Evolutionary conservation across 805 yeast species (phyloP).

Genomic region (Schizosaccharomyces octosporus): DNA sequence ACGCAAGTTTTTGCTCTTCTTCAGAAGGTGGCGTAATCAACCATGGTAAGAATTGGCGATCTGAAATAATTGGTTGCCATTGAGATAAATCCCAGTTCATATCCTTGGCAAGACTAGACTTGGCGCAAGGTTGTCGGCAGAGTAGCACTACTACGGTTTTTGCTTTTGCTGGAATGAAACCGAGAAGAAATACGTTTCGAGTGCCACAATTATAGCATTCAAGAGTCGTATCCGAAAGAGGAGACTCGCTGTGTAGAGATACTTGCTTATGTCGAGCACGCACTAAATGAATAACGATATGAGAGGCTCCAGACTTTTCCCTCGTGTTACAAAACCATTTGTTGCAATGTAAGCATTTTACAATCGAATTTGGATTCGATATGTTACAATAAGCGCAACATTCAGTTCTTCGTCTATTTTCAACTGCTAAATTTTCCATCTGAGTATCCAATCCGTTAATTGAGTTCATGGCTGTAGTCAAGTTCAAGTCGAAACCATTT

Average conservation of each 20-base stretch:
- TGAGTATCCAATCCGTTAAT: background rate
- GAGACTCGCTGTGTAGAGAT: conserved; percentile 52
- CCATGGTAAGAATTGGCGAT: conserved; percentile 60
- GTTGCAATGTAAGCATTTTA: conserved; percentile 49
- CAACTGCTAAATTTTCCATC: background rate
- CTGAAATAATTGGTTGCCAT: conserved; percentile 72
- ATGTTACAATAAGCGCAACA: background rate
- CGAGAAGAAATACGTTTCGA: conserved; percentile 53
- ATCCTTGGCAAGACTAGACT: conserved; percentile 29
- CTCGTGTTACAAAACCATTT: conserved; percentile 80
- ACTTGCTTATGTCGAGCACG: conserved; percentile 52
- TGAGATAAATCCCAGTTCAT: conserved; percentile 65
- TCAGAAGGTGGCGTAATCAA: conserved; percentile 47
- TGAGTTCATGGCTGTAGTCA: background rate
- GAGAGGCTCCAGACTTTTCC: conserved; percentile 36
- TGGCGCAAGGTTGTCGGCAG: conserved; percentile 62
- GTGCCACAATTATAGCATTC: conserved; percentile 85
- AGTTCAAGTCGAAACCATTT: background rate
- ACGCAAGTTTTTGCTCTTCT: conserved; percentile 32
- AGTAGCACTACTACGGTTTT: conserved; percentile 68
- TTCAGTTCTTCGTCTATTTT: background rate
- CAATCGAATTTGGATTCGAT: conserved; percentile 21
- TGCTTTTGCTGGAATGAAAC: conserved; percentile 67
- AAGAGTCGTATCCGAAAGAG: conserved; percentile 61
- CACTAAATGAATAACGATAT: conserved; percentile 66